Conservation (phyloP, 768 basidiomycete genomes). For the Pulveroboletus ravenelii region DNA sequence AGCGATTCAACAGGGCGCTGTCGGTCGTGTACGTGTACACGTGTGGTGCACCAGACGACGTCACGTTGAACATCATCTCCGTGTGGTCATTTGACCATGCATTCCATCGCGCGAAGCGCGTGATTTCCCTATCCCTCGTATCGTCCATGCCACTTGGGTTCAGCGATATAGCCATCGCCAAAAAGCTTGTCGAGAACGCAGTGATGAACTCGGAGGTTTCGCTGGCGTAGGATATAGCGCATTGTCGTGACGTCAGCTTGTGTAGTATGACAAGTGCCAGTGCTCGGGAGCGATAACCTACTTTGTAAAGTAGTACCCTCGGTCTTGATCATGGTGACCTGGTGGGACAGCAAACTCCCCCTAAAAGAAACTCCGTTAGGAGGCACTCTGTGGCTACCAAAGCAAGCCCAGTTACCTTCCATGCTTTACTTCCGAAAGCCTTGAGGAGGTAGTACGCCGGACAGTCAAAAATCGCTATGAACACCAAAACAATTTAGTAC, state of each 20-base stretch:
- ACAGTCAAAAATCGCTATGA: conserved; percentile 5
- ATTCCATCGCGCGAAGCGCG: background rate
- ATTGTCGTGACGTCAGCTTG: background rate
- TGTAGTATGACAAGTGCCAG: no score
- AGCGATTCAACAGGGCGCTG: background rate
- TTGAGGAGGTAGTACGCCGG: conserved; percentile 3
- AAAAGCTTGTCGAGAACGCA: conserved; percentile 4
- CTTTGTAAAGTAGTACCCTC: conserved; percentile 1
- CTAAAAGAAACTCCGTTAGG: background rate
- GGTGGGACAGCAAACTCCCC: conserved; percentile 5
- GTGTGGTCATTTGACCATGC: background rate
- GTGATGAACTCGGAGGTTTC: conserved; percentile 2
- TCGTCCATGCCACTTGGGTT: background rate
- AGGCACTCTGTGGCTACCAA: no score
- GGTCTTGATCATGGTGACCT: conserved; percentile 2
- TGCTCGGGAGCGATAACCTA: background rate
- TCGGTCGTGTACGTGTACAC: background rate
- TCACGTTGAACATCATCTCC: conserved; percentile 9
- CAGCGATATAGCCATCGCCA: conserved; percentile 2
- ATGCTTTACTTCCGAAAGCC: background rate
- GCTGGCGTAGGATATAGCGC: background rate
- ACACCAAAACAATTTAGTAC: background rate
- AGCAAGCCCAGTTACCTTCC: background rate
- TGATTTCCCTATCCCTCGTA: background rate
- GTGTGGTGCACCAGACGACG: background rate